Base-by-base conservation (phyloP, 2,329 filamentous ascomycete species). In the Xylariales sp. region DNA sequence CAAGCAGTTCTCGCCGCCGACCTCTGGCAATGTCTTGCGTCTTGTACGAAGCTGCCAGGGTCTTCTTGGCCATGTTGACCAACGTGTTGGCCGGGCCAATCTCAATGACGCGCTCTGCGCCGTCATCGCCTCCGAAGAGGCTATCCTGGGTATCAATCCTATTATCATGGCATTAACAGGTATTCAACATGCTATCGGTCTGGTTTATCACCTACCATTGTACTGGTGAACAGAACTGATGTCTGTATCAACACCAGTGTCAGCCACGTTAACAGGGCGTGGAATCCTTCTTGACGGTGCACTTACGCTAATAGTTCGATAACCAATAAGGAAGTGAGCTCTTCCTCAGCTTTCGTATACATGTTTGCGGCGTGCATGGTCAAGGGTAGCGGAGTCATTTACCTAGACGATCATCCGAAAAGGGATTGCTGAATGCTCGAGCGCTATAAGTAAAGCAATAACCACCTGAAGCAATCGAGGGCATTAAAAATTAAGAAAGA, bases 131-230 rank as follows among this genome's bases (percentile, higher is more conserved):
- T 15, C 31, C 42, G 14, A 60, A 51, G 9, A 68, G 42, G 12
- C 55, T 42, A 40, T 66, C 53, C 46, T 68, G 65, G 2, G 64
- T 66, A 25, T 64, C 57, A 38, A 66, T 64, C 63, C 62, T 56
- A 31, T 43, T 2, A 31, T 29, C 19, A 29, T 29, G 27, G 43
- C 10, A 19, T 52, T 15, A 48, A 38, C 12, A 33, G 27, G 11
- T 31, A 12, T 11, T 3, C 20, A 6, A 3, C 14, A 12, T 5
- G 24, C 4, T 14, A 12, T 18, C 12, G 19, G 9, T 4, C 12
- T 10, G 14, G 24, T 29, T 3, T 16, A 10, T n/a, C 11, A 7
- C 35, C 7, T 41, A 44, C 42, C 42, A 44, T 44, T 44, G 38
- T n/a, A 44, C 42, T 14, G 42, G 42, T 18, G 38, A 44, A 20